Base-by-base conservation (phyloP, 2,329 filamentous ascomycete species). In the Aspergillus pseudoterreus region DNA sequence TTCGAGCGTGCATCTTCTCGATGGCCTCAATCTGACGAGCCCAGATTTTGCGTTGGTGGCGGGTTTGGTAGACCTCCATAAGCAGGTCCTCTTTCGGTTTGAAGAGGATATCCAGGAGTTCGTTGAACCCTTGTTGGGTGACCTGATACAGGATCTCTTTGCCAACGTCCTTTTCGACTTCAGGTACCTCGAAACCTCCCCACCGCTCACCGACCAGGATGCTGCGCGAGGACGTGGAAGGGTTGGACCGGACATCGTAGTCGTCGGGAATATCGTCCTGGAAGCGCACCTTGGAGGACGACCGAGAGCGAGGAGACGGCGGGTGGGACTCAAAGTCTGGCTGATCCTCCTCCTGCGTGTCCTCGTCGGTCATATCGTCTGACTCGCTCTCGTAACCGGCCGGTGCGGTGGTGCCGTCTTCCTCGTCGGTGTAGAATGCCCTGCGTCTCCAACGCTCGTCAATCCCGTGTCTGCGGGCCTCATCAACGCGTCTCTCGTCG, bases 91-190 rank as follows among this genome's bases (percentile, higher is more conserved):
- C 92, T 57, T 87, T 86, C 4, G 81, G 78, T 59, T 87, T 87
- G 75, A 99, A 99, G 0, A 99, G 78, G 1, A 85, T 81, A 64
- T 97, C 90, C 0, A 99, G 81, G 2, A 97, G 77, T 71, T 97
- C 91, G 63, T 97, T 96, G 73, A 96, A 90, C 0, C 90, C 88
- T 69, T 96, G 88, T 69, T 96, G 91, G 0, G 90, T 91, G 30
- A 95, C 85, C 67, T 96, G 89, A 64, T 95, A 96, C 1, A 97
- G 75, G 4, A 96, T 87, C 65, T 97, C 90, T 60, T 87, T 90
- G 35, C 90, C 90, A 5, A 90, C 85, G 67, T 96, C 91, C 53
- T 81, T 82, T 68, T 96, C 91, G 1, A 87, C 85, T 58, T 88
- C 84, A 1, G 88, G 87, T 14, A 95, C 85, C 47, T 90, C 87